These are phyloP conservation scores for Lactifluus subvellereus DNA, from an alignment of 768 basidiomycete species.

Conservation along the genomic window DNA sequence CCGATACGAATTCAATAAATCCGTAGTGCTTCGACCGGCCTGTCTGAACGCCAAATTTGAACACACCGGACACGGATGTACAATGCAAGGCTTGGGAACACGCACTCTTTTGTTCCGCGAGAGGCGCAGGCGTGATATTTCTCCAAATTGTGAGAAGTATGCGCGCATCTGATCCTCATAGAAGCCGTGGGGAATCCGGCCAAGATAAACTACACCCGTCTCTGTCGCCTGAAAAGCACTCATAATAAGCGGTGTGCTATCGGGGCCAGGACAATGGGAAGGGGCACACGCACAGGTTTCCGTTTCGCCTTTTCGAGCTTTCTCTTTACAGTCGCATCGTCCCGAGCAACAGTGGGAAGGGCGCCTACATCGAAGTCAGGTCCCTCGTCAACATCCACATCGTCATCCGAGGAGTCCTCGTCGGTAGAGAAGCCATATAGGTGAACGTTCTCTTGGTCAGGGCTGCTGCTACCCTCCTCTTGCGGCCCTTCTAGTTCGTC, in stretches of 20 bases:
- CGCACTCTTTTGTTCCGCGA: slow-evolving; percentile 89
- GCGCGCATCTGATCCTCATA: slow-evolving; percentile 90
- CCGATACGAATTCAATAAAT: slow-evolving; percentile 90
- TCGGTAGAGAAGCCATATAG: slow-evolving; percentile 74
- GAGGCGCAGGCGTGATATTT: slow-evolving; percentile 78
- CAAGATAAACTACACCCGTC: slow-evolving; percentile 81
- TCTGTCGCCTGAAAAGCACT: slow-evolving; percentile 45
- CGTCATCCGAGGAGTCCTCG: slow-evolving; percentile 74
- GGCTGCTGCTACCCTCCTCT: slow-evolving; percentile 32
- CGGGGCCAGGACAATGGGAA: background rate
- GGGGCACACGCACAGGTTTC: slow-evolving; percentile 51
- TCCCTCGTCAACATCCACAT: slow-evolving; percentile 49
- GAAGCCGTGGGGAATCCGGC: slow-evolving; percentile 94
- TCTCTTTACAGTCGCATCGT: slow-evolving; percentile 70
- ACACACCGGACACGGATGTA: background rate
- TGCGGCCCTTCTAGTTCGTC: slow-evolving; percentile 4
- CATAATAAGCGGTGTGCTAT: slow-evolving; percentile 6
- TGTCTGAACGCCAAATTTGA: slow-evolving; percentile 46
- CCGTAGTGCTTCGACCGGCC: slow-evolving; percentile 96
- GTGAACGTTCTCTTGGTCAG: slow-evolving; percentile 40
- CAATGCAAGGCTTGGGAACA: background rate
- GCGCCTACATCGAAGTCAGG: slow-evolving; percentile 58
- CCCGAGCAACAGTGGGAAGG: slow-evolving; percentile 84
- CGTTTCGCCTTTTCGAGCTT: slow-evolving; percentile 48
- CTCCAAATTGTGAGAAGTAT: slow-evolving; percentile 94